Percentiles rank a stretch among this genome's conserved stretches.
phyloP scores from a whole-genome alignment of 2,329 filamentous ascomycete species.

The Rhinocladiella mackenziei region DNA sequence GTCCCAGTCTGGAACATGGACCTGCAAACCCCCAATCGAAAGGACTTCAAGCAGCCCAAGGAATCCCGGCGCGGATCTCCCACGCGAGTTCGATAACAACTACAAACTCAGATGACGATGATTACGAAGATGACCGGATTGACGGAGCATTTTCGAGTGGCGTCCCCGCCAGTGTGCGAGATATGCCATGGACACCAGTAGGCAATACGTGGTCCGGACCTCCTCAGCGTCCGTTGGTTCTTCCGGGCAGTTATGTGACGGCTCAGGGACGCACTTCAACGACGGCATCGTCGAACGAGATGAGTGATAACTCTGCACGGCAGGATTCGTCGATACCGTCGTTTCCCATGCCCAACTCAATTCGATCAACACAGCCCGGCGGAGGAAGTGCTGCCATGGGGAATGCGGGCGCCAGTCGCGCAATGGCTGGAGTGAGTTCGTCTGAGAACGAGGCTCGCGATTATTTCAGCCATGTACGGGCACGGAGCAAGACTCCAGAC shows the following conservation, averaged over 20 bases:
- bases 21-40: conserved; percentile 31
- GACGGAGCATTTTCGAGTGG: conserved; percentile 32
- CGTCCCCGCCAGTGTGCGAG: conserved; percentile 30
- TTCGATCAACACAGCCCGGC: conserved; percentile 12
- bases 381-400: background rate
- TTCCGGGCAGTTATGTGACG: conserved; percentile 42
- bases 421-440: background rate
- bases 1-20: conserved; percentile 41
- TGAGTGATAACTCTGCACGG: conserved; percentile 14
- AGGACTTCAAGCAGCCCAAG: conserved; percentile 37
- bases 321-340: conserved; percentile 26
- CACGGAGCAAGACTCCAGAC: conserved; percentile 7
- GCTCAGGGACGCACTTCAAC: conserved; percentile 35
- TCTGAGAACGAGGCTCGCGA: conserved; percentile 9
- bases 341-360: conserved; percentile 26
- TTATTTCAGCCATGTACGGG: conserved; percentile 20
- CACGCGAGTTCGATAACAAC: conserved; percentile 41
- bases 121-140: conserved; percentile 30
- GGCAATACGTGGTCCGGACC: conserved; percentile 29
- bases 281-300: conserved; percentile 18
- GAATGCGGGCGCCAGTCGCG: background rate
- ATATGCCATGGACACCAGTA: conserved; percentile 30
- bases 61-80: conserved; percentile 43
- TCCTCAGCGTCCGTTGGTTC: conserved; percentile 33
- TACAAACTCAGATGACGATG: conserved; percentile 36